Conservation (phyloP, 305 asterid species). For the Ilex paraguariensis region DNA sequence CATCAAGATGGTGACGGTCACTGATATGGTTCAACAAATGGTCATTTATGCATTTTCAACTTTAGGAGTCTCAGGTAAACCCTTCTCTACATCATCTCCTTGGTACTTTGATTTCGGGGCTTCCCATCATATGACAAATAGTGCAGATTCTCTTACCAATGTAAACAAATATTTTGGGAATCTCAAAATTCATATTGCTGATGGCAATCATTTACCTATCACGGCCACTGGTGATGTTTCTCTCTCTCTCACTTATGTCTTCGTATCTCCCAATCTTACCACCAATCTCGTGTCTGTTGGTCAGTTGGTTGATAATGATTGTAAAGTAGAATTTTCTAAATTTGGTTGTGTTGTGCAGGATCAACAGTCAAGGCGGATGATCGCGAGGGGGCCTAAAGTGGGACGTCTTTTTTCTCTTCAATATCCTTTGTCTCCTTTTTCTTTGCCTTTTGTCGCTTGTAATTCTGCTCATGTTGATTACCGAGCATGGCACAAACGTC, state of each 20-base stretch:
- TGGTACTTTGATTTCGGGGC: conserved; percentile 2
- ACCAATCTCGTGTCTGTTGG: conserved; percentile 1
- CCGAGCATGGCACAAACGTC: conserved; percentile 5
- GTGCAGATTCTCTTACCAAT: too few species aligned
- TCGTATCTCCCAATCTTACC: background rate
- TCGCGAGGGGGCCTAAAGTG: conserved; percentile 3
- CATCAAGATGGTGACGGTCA: background rate
- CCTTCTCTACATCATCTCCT: background rate
- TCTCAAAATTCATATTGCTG: too few species aligned
- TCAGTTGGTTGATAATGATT: conserved; percentile 2
- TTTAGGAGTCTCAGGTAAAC: conserved; percentile 4
- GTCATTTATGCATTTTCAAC: background rate
- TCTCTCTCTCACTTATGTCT: background rate
- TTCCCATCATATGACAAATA: too few species aligned
- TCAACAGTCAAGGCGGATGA: conserved; percentile 3
- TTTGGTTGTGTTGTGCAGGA: conserved; percentile 9
- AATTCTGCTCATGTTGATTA: background rate
- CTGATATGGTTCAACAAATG: conserved; percentile 11
- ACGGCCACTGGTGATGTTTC: background rate
- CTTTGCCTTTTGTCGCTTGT: too few species aligned
- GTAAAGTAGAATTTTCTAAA: conserved; percentile 10
- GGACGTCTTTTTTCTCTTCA: conserved; percentile 1
- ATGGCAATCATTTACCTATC: background rate
- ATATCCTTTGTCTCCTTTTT: background rate
- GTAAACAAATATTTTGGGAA: too few species aligned